Base-by-base conservation (phyloP, 2,329 filamentous ascomycete species). In the Lecanicillium sp. region DNA sequence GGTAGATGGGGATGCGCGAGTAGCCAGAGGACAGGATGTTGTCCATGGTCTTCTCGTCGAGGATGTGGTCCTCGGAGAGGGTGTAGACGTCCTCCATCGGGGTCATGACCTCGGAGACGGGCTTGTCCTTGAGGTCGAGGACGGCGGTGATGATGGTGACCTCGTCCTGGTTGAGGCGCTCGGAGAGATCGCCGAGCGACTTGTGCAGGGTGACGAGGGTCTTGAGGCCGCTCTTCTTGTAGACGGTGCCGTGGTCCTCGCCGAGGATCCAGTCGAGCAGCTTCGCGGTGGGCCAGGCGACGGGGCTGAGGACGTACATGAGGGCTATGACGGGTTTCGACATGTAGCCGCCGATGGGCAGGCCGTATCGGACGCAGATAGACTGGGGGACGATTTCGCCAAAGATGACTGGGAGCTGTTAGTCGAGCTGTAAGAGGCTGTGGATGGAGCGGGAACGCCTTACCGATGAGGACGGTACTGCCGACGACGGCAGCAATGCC, bases 131-230 rank as follows among this genome's bases (percentile, higher is more conserved):
- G 55, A 98, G 74, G 62, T 98, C 93, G 49, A 98, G 72, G 12
- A 97, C 93, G 30, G 93, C 91, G 56, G 88, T 95, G 67, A 98
- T 98, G 64, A 98, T 98, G 51, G 93, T 97, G 55, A 98, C 93
- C 67, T 98, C 93, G 62, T 98, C 93, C 57, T 95, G 86, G 66
- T 96, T 97, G 46, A 98, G 73, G 50, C 93, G 85, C 62, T 98
- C 90, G 32, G 86, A 86, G 24, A 86, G 85, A 38, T 88, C 83
- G 23, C 93, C 93, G 11, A 97, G 72, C 2, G 87, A 94, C 67
- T 94, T 90, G 71, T 98, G 93, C 14, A 98, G 75, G 0, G 90
- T 95, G 23, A 98, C 93, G 24, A 98, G 75, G 0, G 93, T 97
- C 73, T 98, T 98, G 57, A 98, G 71, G 0, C 93, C 93, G 52